Evolutionary conservation across 23 red algal genomes (phyloP), one percentile per base, ranked within the genome.

Genomic region (Gracilaria vermiculophylla): DNA sequence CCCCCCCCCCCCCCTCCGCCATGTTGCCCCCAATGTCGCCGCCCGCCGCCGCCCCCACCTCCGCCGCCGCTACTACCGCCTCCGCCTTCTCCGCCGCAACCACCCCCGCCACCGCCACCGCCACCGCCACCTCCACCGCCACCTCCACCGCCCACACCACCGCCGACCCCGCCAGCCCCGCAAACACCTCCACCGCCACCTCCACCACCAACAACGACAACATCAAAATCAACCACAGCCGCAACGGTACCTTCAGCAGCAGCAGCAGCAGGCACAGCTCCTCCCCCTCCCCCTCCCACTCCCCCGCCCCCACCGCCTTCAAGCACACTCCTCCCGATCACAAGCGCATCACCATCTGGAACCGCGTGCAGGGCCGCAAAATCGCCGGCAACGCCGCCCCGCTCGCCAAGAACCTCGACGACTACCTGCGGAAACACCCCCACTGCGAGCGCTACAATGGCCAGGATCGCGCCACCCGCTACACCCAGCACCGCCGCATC

Each of bases 301-400:
- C 41, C 40, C 17, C 50, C 78, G 52, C 33, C 39, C 21, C n/a
- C 19, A 24, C 67, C 67, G 20, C 20, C 28, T 25, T n/a, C 13
- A 69, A 69, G 67, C 31, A 5, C 8, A 23, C 37, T 1, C 35
- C 67, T n/a, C 80, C 91, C 81, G 81, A 86, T 25, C 58, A 85
- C 25, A 83, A 87, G 42, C 94, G 89, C 78, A 81, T 97, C 40
- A 90, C 94, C 79, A 97, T 97, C 13, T 97, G 94, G 94, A 97
- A 97, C 83, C 88, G 94, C 55, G 53, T 80, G 17, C 87, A 97
- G 44, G 86, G 87, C 27, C 81, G 94, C 37, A 97, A 97, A 75
- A 97, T 97, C 77, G 94, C 94, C 53, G 94, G 94, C 41, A 91
- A 90, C 54, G 94, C 94, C 32, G 94, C 94, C 12, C 94, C 94